Percentiles rank a stretch among this genome's conserved stretches.
Evolutionary conservation across 2,329 filamentous ascomycete genomes (phyloP).

Genomic region (Penicillium sp.): DNA sequence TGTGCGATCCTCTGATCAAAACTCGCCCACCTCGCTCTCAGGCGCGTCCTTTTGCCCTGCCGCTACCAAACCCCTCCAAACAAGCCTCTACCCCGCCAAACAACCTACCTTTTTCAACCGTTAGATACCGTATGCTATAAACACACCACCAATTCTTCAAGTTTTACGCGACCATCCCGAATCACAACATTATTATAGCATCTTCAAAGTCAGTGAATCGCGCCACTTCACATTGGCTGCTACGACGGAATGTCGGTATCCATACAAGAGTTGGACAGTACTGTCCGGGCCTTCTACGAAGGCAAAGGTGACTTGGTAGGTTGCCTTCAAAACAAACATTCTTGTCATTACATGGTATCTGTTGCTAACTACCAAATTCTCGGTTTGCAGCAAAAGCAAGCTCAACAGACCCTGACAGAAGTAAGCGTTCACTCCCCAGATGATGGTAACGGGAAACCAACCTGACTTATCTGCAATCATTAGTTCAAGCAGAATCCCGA

Average conservation of each 20-base stretch:
- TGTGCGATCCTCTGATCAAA: conserved; percentile 9
- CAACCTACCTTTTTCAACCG: conserved; percentile 21
- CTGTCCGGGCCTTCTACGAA: conserved; percentile 96
- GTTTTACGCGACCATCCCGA: conserved; percentile 1
- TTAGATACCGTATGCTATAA: conserved; percentile 20
- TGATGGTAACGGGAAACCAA: not conserved
- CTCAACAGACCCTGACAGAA: conserved; percentile 90
- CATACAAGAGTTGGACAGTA: conserved; percentile 94
- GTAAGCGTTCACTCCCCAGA: conserved; percentile 55
- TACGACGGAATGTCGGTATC: conserved; percentile 64
- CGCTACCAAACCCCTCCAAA: conserved; percentile 31
- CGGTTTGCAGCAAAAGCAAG: conserved; percentile 83
- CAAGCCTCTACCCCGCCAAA: conserved; percentile 35
- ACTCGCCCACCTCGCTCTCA: conserved; percentile 18
- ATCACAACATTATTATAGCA: not conserved
- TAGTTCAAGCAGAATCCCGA: conserved; percentile 99
- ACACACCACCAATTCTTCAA: conserved; percentile 20
- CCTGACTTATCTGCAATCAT: conserved; percentile 24
- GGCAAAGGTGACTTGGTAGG: conserved; percentile 89
- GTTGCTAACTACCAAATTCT: not conserved
- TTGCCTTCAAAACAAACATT: conserved; percentile 24
- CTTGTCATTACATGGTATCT: not conserved
- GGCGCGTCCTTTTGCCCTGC: conserved; percentile 20
- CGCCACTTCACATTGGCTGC: conserved; percentile 36
- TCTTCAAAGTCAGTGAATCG: conserved; percentile 21